These are phyloP conservation scores for Saccharomyces hybrid DNA, from an alignment of 1,139 yeast species.

Conservation along the genomic window DNA sequence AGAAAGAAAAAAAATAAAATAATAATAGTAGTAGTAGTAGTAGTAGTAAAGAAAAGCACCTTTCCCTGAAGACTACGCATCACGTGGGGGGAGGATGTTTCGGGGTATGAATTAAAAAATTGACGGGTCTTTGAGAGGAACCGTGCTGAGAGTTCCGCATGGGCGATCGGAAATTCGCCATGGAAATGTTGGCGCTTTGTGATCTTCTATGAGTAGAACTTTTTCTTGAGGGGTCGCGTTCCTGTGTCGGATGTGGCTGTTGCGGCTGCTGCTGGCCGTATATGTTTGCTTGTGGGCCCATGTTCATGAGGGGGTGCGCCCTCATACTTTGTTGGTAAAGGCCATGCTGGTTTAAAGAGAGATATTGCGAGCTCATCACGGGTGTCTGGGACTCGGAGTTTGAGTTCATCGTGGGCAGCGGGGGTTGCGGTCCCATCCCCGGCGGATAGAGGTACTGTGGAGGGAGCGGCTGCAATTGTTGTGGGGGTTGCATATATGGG, in stretches of 20 bases:
- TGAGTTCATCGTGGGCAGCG: neutral
- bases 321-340: neutral
- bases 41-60: neutral
- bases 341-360: neutral
- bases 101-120: conserved; percentile 27
- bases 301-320: neutral
- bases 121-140: conserved; percentile 20
- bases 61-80: neutral
- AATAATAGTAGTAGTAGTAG: neutral
- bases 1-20: neutral
- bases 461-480: conserved; percentile 5
- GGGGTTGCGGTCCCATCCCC: neutral
- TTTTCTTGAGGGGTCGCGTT: neutral
- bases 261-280: conserved; percentile 1
- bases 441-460: neutral
- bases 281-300: conserved; percentile 4
- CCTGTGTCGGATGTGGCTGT: neutral
- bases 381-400: neutral
- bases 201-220: conserved; percentile 20
- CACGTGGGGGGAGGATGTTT: conserved; percentile 27
- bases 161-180: conserved; percentile 15
- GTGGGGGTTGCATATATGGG: conserved; percentile 9
- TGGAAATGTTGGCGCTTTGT: conserved; percentile 22
- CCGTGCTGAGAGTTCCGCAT: conserved; percentile 5
- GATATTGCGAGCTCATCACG: neutral